These are phyloP conservation scores for Chloris gayana DNA, from an alignment of 176 grass and related monocot genomes.

Conservation along the genomic window DNA sequence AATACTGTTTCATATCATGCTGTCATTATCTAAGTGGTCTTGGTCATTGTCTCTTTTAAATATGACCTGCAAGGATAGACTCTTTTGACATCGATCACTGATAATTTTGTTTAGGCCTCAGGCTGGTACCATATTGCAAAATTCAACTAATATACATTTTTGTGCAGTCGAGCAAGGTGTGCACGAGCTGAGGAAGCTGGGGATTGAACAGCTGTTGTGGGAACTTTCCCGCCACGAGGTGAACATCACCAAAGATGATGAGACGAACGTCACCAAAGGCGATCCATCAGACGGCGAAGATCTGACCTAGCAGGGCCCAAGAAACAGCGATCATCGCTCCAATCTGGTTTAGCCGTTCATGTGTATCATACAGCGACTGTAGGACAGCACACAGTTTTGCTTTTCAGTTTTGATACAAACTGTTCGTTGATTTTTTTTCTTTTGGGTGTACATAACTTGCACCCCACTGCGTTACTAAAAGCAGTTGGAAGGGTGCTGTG, in stretches of 20 bases:
- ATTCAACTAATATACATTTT: constrained; percentile 23
- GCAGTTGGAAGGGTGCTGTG: constrained; percentile 17
- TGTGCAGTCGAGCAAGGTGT: constrained; percentile 68
- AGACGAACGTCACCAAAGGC: constrained; percentile 26
- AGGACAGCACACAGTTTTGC: constrained; percentile 27
- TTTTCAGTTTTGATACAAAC: constrained; percentile 19
- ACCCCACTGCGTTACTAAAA: constrained; percentile 21
- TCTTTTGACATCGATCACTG: neutral
- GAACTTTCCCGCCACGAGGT: constrained; percentile 64
- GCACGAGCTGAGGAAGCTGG: constrained; percentile 72
- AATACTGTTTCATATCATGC: neutral
- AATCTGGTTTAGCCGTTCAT: constrained; percentile 6
- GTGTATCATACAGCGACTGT: constrained; percentile 20
- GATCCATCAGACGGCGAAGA: constrained; percentile 37
- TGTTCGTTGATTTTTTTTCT: constrained; percentile 28
- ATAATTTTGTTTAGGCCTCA: neutral
- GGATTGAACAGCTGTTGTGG: constrained; percentile 83
- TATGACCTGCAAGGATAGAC: neutral
- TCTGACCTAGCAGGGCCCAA: constrained; percentile 37
- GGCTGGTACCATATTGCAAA: neutral
- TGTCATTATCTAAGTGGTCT: neutral
- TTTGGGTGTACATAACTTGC: constrained; percentile 33
- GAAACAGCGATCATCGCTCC: neutral
- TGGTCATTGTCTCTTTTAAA: neutral
- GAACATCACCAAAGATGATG: constrained; percentile 25